These are phyloP conservation scores for Malbranchea zuffiana DNA, from an alignment of 2,329 filamentous ascomycete genomes.

Conservation along the genomic window DNA sequence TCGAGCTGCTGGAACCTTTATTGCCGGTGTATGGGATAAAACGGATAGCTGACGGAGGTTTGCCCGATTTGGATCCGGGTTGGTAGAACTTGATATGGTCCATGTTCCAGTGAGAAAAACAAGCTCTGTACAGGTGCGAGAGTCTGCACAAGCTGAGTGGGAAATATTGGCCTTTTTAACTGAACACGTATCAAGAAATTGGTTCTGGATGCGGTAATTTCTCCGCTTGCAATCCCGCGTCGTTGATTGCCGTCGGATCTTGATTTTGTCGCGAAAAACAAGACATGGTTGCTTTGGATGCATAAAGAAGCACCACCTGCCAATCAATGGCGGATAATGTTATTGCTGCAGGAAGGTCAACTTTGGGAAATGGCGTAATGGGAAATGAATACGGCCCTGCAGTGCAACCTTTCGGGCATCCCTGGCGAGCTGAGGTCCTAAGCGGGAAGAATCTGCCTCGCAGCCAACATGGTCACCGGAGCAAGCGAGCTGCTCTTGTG, in stretches of 20 bases:
- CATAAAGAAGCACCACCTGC: constrained; percentile 1
- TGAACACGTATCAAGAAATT: background rate
- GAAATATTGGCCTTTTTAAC: constrained; percentile 5
- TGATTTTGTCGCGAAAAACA: constrained; percentile 2
- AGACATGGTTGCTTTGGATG: constrained; percentile 1
- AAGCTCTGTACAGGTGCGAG: constrained; percentile 2
- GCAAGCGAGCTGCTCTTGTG: constrained; percentile 1
- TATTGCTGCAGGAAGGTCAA: constrained; percentile 3
- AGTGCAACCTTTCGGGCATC: constrained; percentile 4
- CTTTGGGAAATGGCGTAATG: background rate
- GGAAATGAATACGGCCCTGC: constrained; percentile 6
- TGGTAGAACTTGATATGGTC: constrained; percentile 5
- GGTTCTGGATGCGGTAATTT: constrained; percentile 3
- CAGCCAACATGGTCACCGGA: background rate
- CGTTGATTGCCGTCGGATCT: constrained; percentile 3
- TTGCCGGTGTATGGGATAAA: constrained; percentile 5
- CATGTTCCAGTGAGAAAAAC: constrained; percentile 4
- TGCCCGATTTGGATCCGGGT: constrained; percentile 1
- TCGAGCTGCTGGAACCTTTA: constrained; percentile 1
- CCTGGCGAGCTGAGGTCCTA: constrained; percentile 4
- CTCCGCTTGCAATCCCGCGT: constrained; percentile 1
- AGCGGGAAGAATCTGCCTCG: constrained; percentile 4
- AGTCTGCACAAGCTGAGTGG: constrained; percentile 3
- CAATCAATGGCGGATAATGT: constrained; percentile 2
- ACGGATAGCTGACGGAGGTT: constrained; percentile 3